These are phyloP conservation scores for Dothistroma pini DNA, from an alignment of 2,329 filamentous ascomycete species.

Conservation along the genomic window DNA sequence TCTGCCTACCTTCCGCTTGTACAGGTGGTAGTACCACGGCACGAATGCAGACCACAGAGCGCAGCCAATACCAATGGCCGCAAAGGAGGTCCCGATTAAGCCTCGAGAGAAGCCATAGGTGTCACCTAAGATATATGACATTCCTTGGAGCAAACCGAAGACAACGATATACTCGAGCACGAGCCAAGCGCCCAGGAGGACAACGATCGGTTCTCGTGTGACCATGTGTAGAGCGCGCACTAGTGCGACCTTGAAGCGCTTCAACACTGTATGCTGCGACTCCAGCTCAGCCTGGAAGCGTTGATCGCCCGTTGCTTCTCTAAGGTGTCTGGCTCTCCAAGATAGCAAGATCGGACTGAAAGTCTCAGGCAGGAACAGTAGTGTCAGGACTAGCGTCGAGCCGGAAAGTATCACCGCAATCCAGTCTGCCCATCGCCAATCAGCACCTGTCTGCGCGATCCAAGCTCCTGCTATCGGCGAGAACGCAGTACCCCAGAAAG, in stretches of 20 bases:
- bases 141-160: slow-evolving; percentile 54
- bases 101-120: slow-evolving; percentile 43
- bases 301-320: slow-evolving; percentile 22
- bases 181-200: slow-evolving; percentile 50
- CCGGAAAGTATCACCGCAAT: slow-evolving; percentile 28
- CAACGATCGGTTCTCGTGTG: slow-evolving; percentile 41
- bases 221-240: slow-evolving; percentile 24
- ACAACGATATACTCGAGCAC: slow-evolving; percentile 52
- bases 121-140: slow-evolving; percentile 46
- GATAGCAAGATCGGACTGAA: slow-evolving; percentile 39
- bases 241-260: slow-evolving; percentile 19
- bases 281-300: slow-evolving; percentile 25
- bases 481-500: slow-evolving; percentile 21
- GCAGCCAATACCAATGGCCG: slow-evolving; percentile 41
- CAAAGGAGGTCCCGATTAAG: slow-evolving; percentile 44
- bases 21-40: slow-evolving; percentile 16
- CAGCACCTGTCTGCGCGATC: slow-evolving; percentile 15
- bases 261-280: slow-evolving; percentile 14
- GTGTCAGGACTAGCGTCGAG: slow-evolving; percentile 20
- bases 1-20: slow-evolving; percentile 27
- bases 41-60: slow-evolving; percentile 23
- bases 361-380: slow-evolving; percentile 49
- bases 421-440: slow-evolving; percentile 41
- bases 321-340: slow-evolving; percentile 35
- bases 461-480: slow-evolving; percentile 18